Evolutionary conservation across 1,284 basidiomycete species (phyloP).

Genomic region (Phellinidium pouzarii): DNA sequence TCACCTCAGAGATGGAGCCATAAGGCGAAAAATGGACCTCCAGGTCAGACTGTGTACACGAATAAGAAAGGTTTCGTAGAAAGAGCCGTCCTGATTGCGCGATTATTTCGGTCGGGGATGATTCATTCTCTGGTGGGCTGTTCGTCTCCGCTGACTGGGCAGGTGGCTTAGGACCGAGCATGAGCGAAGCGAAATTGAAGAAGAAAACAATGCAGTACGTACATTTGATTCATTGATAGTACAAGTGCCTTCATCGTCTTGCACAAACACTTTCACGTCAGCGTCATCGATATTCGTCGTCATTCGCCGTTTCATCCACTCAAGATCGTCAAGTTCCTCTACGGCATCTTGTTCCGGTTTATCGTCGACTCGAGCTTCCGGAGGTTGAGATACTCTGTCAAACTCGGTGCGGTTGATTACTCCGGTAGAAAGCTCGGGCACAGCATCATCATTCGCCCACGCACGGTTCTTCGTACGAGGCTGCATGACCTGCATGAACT

Average conservation of each 20-base stretch:
- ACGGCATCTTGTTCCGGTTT: constrained; percentile 21
- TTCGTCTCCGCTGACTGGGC: no score
- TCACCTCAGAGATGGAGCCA: constrained; percentile 71
- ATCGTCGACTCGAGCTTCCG: background rate
- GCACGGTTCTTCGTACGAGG: constrained; percentile 50
- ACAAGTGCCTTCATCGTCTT: constrained; percentile 34
- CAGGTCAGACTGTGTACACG: constrained; percentile 73
- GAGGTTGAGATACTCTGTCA: background rate
- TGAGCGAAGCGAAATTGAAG: no score
- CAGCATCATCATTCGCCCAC: constrained; percentile 53
- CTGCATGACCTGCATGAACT: constrained; percentile 62
- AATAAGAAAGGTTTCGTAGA: constrained; percentile 86
- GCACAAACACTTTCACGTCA: constrained; percentile 48
- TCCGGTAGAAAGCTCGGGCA: constrained; percentile 20
- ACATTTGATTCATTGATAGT: background rate
- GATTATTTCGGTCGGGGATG: constrained; percentile 57
- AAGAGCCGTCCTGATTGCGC: constrained; percentile 80
- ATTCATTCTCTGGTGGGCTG: constrained; percentile 29
- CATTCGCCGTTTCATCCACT: constrained; percentile 71
- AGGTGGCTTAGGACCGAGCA: no score
- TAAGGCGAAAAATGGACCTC: constrained; percentile 60
- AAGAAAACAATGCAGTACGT: constrained; percentile 9
- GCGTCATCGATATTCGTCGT: constrained; percentile 32
- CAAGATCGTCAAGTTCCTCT: constrained; percentile 49
- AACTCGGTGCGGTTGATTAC: constrained; percentile 10